Base-by-base conservation (phyloP, 345 rosid genomes). In the Aquilaria yunnanensis region DNA sequence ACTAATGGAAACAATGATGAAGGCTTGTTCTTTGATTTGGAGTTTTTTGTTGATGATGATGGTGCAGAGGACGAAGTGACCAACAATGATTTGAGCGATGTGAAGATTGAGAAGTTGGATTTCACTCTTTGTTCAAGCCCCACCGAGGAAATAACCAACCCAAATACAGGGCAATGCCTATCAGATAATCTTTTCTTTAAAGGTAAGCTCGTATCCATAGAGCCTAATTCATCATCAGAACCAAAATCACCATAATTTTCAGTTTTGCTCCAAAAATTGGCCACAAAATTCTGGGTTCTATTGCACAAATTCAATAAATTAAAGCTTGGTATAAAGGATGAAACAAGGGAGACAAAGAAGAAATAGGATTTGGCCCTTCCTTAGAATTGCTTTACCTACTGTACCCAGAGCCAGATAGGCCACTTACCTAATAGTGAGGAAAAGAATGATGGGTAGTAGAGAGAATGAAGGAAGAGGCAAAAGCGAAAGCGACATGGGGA, bases 231-330 rank as follows among this genome's bases (percentile, higher is more conserved):
- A 1, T 68, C 80, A 4, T 50, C 69, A 8, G 72, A 56, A 34
- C 66, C 67, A 52, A 85, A 83, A 73, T 75, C 79, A 10, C 47
- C 73, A 54, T 83, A 86, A 50, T 77, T 88, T 9, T 83, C 88
- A 0, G 83, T 77, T 41, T 84, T 96, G 12, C 65, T 95, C 53
- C 33, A 82, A 76, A 95, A 85, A 66, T 87, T 97, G 9, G 96
- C 97, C 5, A 83, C 92, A 5, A 95, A 83, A 69, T 78, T 95
- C 51, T 84, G 99, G 10, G 92, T 95, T 6, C 78, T 92, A 67
- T 75, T 85, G 85, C 67, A 80, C 54, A 80, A 85, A 1, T 80
- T 87, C 51, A 90, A 85, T 73, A 93, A 82, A 67, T 46, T 85
- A 12, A 86, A 81, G 62, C 60, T 57, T 54, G 4, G 66, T 53